phyloP scores from a whole-genome alignment of 108 stramenopile genomes.

The Epipyxis sp. region DNA sequence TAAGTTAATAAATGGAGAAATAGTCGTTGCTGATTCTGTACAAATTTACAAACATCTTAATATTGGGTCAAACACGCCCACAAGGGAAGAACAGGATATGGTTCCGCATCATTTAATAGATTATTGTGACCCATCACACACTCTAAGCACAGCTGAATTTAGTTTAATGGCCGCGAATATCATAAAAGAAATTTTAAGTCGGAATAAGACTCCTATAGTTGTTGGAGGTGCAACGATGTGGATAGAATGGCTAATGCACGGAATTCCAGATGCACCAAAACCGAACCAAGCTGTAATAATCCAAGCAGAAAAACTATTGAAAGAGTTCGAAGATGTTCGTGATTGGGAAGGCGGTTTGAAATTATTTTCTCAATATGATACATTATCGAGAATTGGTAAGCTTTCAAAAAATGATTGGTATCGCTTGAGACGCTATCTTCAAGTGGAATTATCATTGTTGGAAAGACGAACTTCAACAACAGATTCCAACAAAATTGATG shows the following conservation, averaged over 20 bases:
- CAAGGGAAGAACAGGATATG: slow-evolving; percentile 61
- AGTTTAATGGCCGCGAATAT: slow-evolving; percentile 33
- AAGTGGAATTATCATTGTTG: slow-evolving; percentile 66
- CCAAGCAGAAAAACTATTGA: slow-evolving; percentile 46
- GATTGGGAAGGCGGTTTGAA: slow-evolving; percentile 66
- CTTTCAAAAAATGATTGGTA: slow-evolving; percentile 83
- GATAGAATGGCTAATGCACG: slow-evolving; percentile 88
- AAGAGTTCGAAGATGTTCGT: slow-evolving; percentile 51
- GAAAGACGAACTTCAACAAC: slow-evolving; percentile 38
- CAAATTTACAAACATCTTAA: slow-evolving; percentile 82
- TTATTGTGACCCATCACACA: slow-evolving; percentile 58
- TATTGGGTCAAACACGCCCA: slow-evolving; percentile 91
- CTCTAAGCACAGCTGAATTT: slow-evolving; percentile 83
- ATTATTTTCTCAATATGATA: slow-evolving; percentile 45
- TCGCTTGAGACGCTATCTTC: slow-evolving; percentile 74
- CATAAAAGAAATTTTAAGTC: slow-evolving; percentile 46
- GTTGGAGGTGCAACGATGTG: slow-evolving; percentile 96
- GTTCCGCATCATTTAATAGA: slow-evolving; percentile 85
- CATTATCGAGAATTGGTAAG: slow-evolving; percentile 53
- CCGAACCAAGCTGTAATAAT: slow-evolving; percentile 61
- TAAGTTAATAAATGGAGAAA: slow-evolving; percentile 50
- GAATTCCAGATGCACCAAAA: slow-evolving; percentile 80
- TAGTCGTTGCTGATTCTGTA: slow-evolving; percentile 87
- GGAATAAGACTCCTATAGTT: slow-evolving; percentile 60
- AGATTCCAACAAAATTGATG: too few species aligned